A percentile compares a stretch with the other conserved stretches of the same genome.
Evolutionary conservation across 331 rosid species (phyloP).

Genomic region (Pyracantha coccinea): DNA sequence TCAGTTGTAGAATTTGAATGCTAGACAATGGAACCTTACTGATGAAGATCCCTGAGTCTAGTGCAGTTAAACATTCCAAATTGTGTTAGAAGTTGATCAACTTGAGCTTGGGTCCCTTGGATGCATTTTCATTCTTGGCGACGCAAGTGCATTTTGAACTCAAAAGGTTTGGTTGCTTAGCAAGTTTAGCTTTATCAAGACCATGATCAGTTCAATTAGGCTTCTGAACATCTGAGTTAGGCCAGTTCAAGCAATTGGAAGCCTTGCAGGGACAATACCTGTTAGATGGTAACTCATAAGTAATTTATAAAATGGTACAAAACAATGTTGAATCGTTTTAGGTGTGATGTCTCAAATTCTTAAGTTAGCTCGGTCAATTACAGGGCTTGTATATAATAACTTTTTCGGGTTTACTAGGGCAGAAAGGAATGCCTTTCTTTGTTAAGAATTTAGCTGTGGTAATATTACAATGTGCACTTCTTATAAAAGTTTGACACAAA

Average conservation of each 20-base stretch:
- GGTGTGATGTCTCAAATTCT: too few relatives aligned
- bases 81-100: background rate
- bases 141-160: background rate
- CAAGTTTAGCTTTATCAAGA: background rate
- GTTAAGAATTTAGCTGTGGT: background rate
- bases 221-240: background rate
- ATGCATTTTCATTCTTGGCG: background rate
- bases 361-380: too few relatives aligned
- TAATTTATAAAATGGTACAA: too few relatives aligned
- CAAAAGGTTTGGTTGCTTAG: background rate
- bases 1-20: background rate
- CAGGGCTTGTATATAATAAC: too few relatives aligned
- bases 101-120: background rate
- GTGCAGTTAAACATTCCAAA: background rate
- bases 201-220: background rate
- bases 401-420: background rate
- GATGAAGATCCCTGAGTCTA: background rate
- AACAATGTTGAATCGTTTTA: too few relatives aligned
- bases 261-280: background rate
- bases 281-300: too few relatives aligned
- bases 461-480: background rate
- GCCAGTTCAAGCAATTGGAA: background rate
- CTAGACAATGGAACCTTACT: background rate
- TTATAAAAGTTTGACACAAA: background rate
- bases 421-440: background rate